Conservation (phyloP, 176 grass and related monocot species). For the Miscanthus lutarioriparius region DNA sequence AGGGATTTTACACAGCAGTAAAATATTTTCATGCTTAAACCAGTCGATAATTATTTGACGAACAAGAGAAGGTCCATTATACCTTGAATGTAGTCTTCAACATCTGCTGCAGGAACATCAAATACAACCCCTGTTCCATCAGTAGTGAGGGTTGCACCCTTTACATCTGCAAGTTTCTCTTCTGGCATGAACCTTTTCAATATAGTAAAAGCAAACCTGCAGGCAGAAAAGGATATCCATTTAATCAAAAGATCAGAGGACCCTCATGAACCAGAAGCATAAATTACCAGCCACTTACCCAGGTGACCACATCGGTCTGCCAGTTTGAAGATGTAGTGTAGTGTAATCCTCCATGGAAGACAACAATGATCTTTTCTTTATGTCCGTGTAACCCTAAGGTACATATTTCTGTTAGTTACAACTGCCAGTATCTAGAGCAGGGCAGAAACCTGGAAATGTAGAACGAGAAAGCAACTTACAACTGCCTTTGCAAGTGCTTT, state of each 20-base stretch:
- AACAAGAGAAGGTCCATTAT: not conserved
- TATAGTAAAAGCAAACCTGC: constrained; percentile 73
- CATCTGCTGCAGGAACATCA: constrained; percentile 89
- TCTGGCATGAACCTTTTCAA: constrained; percentile 91
- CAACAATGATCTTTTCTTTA: constrained; percentile 96
- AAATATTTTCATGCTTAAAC: not conserved
- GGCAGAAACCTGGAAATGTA: not conserved
- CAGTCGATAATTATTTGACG: not conserved
- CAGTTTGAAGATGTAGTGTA: constrained; percentile 81
- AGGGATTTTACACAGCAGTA: not conserved
- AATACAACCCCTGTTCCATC: constrained; percentile 88
- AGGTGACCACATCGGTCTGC: constrained; percentile 67
- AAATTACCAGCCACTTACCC: constrained; percentile 52
- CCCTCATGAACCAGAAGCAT: not conserved
- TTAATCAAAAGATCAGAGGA: not conserved
- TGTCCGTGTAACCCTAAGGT: constrained; percentile 82
- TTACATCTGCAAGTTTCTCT: constrained; percentile 66
- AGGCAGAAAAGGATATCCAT: not conserved
- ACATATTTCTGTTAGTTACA: constrained; percentile 24
- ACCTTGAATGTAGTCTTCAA: constrained; percentile 76
- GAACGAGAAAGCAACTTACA: constrained; percentile 46
- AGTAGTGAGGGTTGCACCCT: constrained; percentile 68
- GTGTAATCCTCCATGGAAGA: constrained; percentile 83
- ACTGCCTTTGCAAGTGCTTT: constrained; percentile 97
- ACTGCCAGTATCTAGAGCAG: not conserved